phyloP scores from a whole-genome alignment of 176 grass and related monocot species.

The Coix lacrymajobi region DNA sequence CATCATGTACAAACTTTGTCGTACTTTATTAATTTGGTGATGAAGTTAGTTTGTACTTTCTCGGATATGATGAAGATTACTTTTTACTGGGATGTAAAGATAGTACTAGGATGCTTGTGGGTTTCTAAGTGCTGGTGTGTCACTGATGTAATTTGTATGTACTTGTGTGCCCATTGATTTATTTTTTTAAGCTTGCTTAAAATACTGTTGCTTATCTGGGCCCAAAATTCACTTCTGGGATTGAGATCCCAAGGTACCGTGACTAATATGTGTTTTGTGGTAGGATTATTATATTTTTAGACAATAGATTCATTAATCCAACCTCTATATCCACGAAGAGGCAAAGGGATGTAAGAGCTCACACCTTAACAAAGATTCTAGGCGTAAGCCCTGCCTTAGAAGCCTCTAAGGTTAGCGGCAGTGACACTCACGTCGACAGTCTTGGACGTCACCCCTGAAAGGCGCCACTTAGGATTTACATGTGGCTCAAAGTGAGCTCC shows the following conservation, averaged over 20 bases:
- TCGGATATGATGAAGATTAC: not conserved
- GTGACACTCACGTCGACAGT: too few relatives aligned
- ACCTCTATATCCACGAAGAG: too few relatives aligned
- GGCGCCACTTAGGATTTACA: too few relatives aligned
- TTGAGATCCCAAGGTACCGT: not conserved
- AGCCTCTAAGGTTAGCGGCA: too few relatives aligned
- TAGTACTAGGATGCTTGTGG: not conserved
- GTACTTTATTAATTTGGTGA: not conserved
- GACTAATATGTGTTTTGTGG: not conserved
- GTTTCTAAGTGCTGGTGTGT: not conserved
- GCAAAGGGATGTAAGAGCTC: too few relatives aligned
- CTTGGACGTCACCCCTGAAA: too few relatives aligned
- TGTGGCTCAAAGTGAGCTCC: too few relatives aligned
- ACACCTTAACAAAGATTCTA: too few relatives aligned
- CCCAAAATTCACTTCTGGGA: not conserved
- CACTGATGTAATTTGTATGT: too few relatives aligned
- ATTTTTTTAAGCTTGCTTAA: not conserved
- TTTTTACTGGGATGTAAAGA: constrained; percentile 7
- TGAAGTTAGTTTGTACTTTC: not conserved
- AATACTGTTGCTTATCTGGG: too few relatives aligned
- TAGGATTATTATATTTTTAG: not conserved
- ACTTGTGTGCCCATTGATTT: not conserved
- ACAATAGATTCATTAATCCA: too few relatives aligned
- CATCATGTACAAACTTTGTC: not conserved
- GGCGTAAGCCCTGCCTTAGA: too few relatives aligned